Evolutionary conservation across 2,329 filamentous ascomycete species (phyloP), one percentile per base, ranked within the genome.

Genomic region (Talaromyces sp.): DNA sequence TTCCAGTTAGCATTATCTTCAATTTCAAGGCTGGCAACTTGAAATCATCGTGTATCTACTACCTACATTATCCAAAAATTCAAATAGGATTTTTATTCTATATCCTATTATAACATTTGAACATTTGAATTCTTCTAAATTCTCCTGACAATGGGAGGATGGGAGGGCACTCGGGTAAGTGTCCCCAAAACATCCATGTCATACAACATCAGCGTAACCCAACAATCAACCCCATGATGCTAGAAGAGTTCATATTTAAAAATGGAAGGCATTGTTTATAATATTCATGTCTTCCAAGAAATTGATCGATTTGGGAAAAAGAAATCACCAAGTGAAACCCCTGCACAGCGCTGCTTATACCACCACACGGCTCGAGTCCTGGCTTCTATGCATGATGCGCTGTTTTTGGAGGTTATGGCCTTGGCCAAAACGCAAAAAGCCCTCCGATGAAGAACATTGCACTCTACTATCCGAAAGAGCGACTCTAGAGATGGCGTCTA

Each of bases 361-460:
- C n/a, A 14, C 30, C 36, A 9, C 16, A 30, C 16, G 10, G 19
- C 19, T n/a, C 36, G 33, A 37, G n/a, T 1, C 4, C 16, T n/a
- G 20, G 20, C 4, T 22, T 20, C 13, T 9, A 3, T 11, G 27
- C 17, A 45, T 16, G 8, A 63, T 63, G 61, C 54, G 30, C 40
- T 57, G 50, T n/a, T 44, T 61, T 11, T 55, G 47, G 52, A 52
- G 11, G 30, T 29, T 62, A 16, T 59, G 58, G 52, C 52, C 45
- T 20, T 60, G 57, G 61, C 11, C 52, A 1, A 59, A 53, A 37
- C 48, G 51, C 2, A 49, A 48, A 20, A 58, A 50, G 29, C 9
- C 37, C 5, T 36, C 43, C 5, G 47, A 57, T 10, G 52, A 59
- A n/a, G 61, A 55, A 4, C 40, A 47, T 32, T 41, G 24, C 14